These are phyloP conservation scores for Maudiozyma bulderi DNA, from an alignment of 805 yeast species.

Conservation along the genomic window DNA sequence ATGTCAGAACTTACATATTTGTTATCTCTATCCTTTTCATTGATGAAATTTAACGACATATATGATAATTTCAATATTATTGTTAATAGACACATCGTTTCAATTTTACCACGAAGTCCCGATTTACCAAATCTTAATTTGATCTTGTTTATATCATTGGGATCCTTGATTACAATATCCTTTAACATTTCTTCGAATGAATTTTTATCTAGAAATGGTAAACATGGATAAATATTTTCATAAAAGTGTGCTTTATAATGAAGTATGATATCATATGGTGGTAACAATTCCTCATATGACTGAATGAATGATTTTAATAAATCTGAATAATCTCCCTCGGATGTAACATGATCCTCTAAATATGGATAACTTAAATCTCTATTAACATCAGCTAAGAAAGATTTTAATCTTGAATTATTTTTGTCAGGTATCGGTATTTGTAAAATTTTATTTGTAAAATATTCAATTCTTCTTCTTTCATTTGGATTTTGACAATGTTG, in stretches of 20 bases:
- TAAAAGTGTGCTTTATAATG: constrained; percentile 23
- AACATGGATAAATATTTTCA: constrained; percentile 18
- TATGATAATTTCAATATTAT: constrained; percentile 23
- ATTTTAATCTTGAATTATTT: not conserved
- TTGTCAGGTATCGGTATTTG: constrained; percentile 6
- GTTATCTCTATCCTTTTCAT: constrained; percentile 6
- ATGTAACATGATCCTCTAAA: constrained; percentile 20
- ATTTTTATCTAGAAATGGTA: constrained; percentile 21
- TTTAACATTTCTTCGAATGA: constrained; percentile 21
- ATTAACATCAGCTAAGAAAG: not conserved
- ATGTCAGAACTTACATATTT: constrained; percentile 8
- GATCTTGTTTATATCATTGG: constrained; percentile 8
- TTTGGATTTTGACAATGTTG: constrained; percentile 11
- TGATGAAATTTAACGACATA: constrained; percentile 15
- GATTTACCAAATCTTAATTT: constrained; percentile 18
- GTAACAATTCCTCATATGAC: constrained; percentile 16
- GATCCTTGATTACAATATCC: constrained; percentile 10
- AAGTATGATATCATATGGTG: constrained; percentile 17
- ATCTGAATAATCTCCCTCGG: constrained; percentile 17
- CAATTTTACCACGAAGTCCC: constrained; percentile 21
- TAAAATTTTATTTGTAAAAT: constrained; percentile 19
- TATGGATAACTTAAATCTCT: constrained; percentile 5
- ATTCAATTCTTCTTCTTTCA: constrained; percentile 16
- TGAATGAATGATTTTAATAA: constrained; percentile 14
- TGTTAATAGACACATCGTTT: constrained; percentile 16